phyloP scores from a whole-genome alignment of 768 basidiomycete genomes.

The Pleurotus citrinopileatus region DNA sequence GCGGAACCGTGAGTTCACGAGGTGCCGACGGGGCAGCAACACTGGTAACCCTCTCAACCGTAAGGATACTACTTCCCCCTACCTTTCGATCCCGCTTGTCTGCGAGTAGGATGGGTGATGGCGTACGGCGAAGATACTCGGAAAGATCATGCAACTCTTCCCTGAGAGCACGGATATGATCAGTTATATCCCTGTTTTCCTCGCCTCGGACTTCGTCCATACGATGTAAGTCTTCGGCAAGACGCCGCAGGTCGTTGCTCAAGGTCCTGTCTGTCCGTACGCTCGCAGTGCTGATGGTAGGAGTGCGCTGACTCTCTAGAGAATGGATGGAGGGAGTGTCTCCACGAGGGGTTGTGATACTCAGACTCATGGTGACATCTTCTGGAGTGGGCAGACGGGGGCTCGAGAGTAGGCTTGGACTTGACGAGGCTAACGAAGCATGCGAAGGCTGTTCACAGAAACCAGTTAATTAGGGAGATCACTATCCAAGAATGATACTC shows the following conservation, averaged over 20 bases:
- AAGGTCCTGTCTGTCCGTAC: slow-evolving; percentile 25
- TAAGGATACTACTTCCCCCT: slow-evolving; percentile 38
- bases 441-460: slow-evolving; percentile 4
- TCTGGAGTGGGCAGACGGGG: slow-evolving; percentile 19
- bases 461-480: not conserved
- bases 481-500: slow-evolving; percentile 17
- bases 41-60: slow-evolving; percentile 25
- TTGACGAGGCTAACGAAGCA: slow-evolving; percentile 1
- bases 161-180: slow-evolving; percentile 68
- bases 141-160: slow-evolving; percentile 66
- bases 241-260: slow-evolving; percentile 43
- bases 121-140: slow-evolving; percentile 47
- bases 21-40: slow-evolving; percentile 10
- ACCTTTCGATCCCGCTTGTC: slow-evolving; percentile 36
- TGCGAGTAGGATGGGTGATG: slow-evolving; percentile 23
- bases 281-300: slow-evolving; percentile 45
- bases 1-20: slow-evolving; percentile 18
- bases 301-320: slow-evolving; percentile 20
- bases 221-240: slow-evolving; percentile 54
- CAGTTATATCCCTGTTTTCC: slow-evolving; percentile 62
- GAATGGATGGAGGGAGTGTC: slow-evolving; percentile 47
- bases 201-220: slow-evolving; percentile 57
- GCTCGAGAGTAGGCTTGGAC: slow-evolving; percentile 11
- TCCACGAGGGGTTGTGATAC: slow-evolving; percentile 46
- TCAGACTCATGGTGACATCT: slow-evolving; percentile 40